Evolutionary conservation across 768 basidiomycete genomes (phyloP).

Genomic region (Nidularia sp.): DNA sequence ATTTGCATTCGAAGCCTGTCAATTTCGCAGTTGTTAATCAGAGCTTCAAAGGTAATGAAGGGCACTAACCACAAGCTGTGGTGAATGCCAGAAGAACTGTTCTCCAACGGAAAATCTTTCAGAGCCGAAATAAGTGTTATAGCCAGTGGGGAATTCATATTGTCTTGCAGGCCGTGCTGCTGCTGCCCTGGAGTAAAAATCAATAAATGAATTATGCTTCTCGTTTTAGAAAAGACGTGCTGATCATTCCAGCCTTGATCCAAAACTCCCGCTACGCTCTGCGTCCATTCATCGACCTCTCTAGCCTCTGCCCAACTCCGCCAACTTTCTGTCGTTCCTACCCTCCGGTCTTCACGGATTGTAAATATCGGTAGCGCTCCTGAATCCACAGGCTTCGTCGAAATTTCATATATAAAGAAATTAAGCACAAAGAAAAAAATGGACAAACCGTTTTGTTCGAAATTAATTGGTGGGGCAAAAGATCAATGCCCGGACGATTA

Average conservation of each 20-base stretch:
- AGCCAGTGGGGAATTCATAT: conserved; percentile 97
- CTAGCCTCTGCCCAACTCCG: conserved; percentile 70
- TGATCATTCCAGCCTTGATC: conserved; percentile 89
- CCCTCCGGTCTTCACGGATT: conserved; percentile 70
- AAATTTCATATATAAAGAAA: conserved; percentile 2
- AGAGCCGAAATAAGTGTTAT: conserved; percentile 73
- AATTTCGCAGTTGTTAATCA: too few species aligned
- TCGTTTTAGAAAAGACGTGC: conserved; percentile 34
- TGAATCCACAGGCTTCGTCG: conserved; percentile 67
- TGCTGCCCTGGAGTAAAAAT: conserved; percentile 43
- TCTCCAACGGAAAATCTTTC: conserved; percentile 87
- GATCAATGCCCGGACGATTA: conserved; percentile 55
- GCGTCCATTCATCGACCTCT: conserved; percentile 94
- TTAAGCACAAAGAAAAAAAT: background rate
- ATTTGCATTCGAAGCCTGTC: conserved; percentile 51
- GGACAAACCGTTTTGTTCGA: conserved; percentile 63
- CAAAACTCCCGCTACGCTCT: conserved; percentile 80
- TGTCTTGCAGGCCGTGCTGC: conserved; percentile 52
- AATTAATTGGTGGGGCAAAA: conserved; percentile 86
- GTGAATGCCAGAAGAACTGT: conserved; percentile 79
- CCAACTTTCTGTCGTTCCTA: conserved; percentile 80
- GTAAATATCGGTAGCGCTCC: conserved; percentile 60
- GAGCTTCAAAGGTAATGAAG: background rate
- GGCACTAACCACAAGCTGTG: conserved; percentile 43
- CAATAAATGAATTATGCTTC: background rate